A percentile compares a stretch with the other conserved stretches of the same genome.
Conservation (phyloP, 371 early-diverging fungal genomes). For the Mucor saturninus region DNA sequence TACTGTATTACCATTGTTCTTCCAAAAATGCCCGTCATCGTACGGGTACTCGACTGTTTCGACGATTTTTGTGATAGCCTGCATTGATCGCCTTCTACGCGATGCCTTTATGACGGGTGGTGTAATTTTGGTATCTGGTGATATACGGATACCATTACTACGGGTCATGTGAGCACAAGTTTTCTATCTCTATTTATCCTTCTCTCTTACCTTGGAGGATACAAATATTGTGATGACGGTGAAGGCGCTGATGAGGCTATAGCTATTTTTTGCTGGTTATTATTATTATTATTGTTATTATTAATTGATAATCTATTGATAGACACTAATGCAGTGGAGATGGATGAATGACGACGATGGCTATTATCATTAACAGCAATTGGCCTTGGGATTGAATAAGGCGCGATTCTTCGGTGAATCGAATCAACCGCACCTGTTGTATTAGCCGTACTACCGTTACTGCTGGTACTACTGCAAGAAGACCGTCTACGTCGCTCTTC, state of each 20-base stretch:
- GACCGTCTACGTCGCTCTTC: slow-evolving; percentile 10
- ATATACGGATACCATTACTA: not conserved
- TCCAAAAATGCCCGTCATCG: slow-evolving; percentile 31
- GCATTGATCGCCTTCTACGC: slow-evolving; percentile 31
- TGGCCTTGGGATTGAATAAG: slow-evolving; percentile 21
- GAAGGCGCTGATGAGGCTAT: slow-evolving; percentile 10
- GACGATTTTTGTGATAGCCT: slow-evolving; percentile 30
- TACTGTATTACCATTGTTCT: slow-evolving; percentile 30
- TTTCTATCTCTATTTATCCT: not conserved
- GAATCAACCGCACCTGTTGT: slow-evolving; percentile 14
- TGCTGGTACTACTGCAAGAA: slow-evolving; percentile 19
- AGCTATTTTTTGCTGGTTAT: not conserved
- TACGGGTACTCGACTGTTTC: slow-evolving; percentile 28
- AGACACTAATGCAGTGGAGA: slow-evolving; percentile 9
- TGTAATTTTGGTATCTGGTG: slow-evolving; percentile 3
- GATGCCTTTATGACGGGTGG: slow-evolving; percentile 10
- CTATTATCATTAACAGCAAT: not conserved
- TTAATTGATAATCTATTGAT: slow-evolving; percentile 14
- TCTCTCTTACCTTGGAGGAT: slow-evolving; percentile 6
- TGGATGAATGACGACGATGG: slow-evolving; percentile 15
- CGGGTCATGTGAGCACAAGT: not conserved
- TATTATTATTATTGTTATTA: not conserved
- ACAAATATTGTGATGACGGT: slow-evolving; percentile 6
- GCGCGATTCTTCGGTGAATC: slow-evolving; percentile 22
- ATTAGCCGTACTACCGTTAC: slow-evolving; percentile 7